Evolutionary conservation across 140 eudicot genomes (phyloP), one percentile per base, ranked within the genome.

Genomic region (Flaveria floridana): DNA sequence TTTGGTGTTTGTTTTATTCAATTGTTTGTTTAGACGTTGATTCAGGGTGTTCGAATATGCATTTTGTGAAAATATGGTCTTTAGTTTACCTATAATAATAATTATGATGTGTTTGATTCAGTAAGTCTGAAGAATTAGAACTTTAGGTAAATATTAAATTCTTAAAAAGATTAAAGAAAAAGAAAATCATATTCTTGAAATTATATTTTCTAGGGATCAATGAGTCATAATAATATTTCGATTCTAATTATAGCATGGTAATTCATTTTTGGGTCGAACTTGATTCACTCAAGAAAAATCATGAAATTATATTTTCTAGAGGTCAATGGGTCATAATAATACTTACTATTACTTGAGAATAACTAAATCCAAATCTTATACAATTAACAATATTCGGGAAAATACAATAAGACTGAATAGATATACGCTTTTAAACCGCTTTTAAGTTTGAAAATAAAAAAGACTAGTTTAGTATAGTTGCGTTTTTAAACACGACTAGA

Each of bases 1-100:
- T 19, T 77, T n/a, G 15, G 37, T 70, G 20, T 65, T 55, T 58
- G 34, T 71, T 65, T 71, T 72, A 42, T 72, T 73, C 9, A 30
- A 9, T 39, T 21, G 34, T 47, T 18, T 20, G 5, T 70, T 68
- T 6, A 53, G 30, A 26, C 5, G 59, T 34, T 64, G 51, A 37
- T 6, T 34, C 6, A 34, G 41, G 41, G 41, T 34, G 41, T 0
- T 34, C 41, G 41, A 34, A 34, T 34, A 34, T 34, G 41, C 50
- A 44, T 44, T 44, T 23, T 61, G 26, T 23, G 30, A 42, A 25
- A 51, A 30, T 30, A 30, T 3, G 4, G 37, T 30, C 5, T 30
- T 30, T 30, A 30, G 37, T 3, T 3, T 30, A 3, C 37, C 37
- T 30, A 30, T 30, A 30, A 34, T 34, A 34, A 34, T 34, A 34